Evolutionary conservation across 345 rosid genomes (phyloP).

Genomic region (Lepidium sativum): DNA sequence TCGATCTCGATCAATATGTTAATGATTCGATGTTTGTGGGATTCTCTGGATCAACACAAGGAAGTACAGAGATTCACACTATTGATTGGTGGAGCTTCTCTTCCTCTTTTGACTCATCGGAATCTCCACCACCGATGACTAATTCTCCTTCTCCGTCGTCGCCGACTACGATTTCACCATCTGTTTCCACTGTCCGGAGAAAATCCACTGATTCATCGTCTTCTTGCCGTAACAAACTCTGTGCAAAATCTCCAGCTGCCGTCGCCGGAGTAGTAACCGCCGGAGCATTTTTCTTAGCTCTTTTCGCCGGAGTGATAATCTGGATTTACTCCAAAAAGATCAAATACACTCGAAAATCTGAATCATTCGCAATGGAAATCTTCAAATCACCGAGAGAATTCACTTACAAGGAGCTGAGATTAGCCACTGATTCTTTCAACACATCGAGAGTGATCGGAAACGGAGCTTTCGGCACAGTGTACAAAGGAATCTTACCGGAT

Average conservation of each 20-base stretch:
- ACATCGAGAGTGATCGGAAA: slow-evolving; percentile 64
- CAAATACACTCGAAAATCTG: slow-evolving; percentile 45
- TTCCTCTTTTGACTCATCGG: slow-evolving; percentile 42
- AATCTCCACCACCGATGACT: slow-evolving; percentile 64
- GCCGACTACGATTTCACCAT: slow-evolving; percentile 35
- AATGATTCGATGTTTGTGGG: slow-evolving; percentile 92
- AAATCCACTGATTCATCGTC: slow-evolving; percentile 37
- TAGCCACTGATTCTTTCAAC: slow-evolving; percentile 75
- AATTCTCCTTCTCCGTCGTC: slow-evolving; percentile 63
- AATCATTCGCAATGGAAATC: slow-evolving; percentile 59
- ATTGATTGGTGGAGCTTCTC: slow-evolving; percentile 96
- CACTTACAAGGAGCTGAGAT: slow-evolving; percentile 73
- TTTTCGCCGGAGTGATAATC: slow-evolving; percentile 58
- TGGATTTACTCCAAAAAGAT: slow-evolving; percentile 69
- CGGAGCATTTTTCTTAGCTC: slow-evolving; percentile 74
- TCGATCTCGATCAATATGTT: slow-evolving; percentile 75
- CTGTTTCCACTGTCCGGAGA: slow-evolving; percentile 17
- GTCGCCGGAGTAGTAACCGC: slow-evolving; percentile 96
- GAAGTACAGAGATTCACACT: slow-evolving; percentile 92
- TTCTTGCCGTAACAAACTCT: slow-evolving; percentile 74
- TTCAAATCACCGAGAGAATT: slow-evolving; percentile 89
- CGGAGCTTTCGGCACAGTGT: slow-evolving; percentile 94
- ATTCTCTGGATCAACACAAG: slow-evolving; percentile 96
- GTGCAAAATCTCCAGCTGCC: slow-evolving; percentile 81
- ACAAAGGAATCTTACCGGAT: slow-evolving; percentile 61